Conservation (phyloP, 352 stramenopile genomes). For the Phytophthora chlamydospora region DNA sequence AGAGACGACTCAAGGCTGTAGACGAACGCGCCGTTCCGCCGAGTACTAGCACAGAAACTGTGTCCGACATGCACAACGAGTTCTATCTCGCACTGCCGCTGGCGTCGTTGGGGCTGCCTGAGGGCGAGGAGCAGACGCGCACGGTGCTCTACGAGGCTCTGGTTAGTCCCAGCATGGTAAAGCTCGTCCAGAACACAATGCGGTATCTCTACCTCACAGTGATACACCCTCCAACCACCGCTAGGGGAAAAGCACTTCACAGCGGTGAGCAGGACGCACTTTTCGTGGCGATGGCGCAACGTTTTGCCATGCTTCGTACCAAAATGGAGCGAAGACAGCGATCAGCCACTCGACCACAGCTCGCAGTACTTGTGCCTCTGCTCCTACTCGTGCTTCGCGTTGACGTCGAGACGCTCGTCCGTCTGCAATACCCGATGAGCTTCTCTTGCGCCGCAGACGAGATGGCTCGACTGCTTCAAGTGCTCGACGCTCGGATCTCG, state of each 20-base stretch:
- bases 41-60: slow-evolving; percentile 34
- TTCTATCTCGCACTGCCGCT: slow-evolving; percentile 60
- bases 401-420: slow-evolving; percentile 64
- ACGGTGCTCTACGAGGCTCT: slow-evolving; percentile 41
- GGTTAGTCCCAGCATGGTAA: slow-evolving; percentile 28
- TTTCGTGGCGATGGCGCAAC: slow-evolving; percentile 48
- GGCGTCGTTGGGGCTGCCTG: slow-evolving; percentile 43
- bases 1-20: slow-evolving; percentile 50
- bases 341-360: slow-evolving; percentile 1
- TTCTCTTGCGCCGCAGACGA: slow-evolving; percentile 44
- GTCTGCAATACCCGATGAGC: slow-evolving; percentile 64
- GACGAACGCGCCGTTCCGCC: slow-evolving; percentile 46
- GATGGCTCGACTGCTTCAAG: slow-evolving; percentile 50
- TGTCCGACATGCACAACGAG: slow-evolving; percentile 50
- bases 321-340: slow-evolving; percentile 30
- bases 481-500: slow-evolving; percentile 50
- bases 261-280: slow-evolving; percentile 40
- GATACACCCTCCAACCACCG: slow-evolving; percentile 28
- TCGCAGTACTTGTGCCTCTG: slow-evolving; percentile 53
- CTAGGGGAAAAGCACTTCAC: neutral
- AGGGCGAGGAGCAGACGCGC: slow-evolving; percentile 30
- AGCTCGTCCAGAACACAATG: slow-evolving; percentile 44
- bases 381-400: slow-evolving; percentile 67
- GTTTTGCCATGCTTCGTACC: slow-evolving; percentile 38
- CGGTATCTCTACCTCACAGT: slow-evolving; percentile 53